These are phyloP conservation scores for Microdochium paspali DNA, from an alignment of 2,329 filamentous ascomycete genomes.

Conservation along the genomic window DNA sequence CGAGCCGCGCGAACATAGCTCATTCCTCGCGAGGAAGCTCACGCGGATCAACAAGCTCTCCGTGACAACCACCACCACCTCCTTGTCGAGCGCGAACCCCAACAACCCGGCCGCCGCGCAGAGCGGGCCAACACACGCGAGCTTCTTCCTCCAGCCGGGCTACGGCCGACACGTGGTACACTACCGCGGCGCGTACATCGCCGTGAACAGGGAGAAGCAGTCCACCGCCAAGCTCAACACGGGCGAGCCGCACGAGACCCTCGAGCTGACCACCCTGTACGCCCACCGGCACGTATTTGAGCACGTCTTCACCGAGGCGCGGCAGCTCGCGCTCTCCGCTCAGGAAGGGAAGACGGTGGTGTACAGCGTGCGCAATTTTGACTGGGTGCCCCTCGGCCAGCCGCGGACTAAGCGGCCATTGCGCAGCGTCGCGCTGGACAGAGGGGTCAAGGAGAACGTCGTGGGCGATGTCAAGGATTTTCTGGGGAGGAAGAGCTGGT, in stretches of 20 bases:
- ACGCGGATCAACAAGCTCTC: conserved; percentile 52
- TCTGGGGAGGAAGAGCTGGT: conserved; percentile 68
- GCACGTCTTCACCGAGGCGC: conserved; percentile 79
- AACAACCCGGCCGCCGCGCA: no score
- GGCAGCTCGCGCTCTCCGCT: conserved; percentile 66
- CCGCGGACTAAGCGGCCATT: conserved; percentile 80
- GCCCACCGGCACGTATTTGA: conserved; percentile 83
- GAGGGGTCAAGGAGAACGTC: conserved; percentile 70
- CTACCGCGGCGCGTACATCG: conserved; percentile 78
- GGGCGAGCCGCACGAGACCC: conserved; percentile 87
- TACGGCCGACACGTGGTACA: conserved; percentile 84
- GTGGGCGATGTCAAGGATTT: conserved; percentile 74
- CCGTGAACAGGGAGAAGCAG: conserved; percentile 80
- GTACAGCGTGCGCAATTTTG: conserved; percentile 74
- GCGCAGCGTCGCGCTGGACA: conserved; percentile 76
- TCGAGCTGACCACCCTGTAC: conserved; percentile 88
- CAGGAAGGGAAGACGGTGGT: conserved; percentile 91
- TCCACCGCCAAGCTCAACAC: conserved; percentile 70
- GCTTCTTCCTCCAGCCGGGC: conserved; percentile 83
- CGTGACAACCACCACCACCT: conserved; percentile 44
- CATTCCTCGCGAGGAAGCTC: conserved; percentile 47
- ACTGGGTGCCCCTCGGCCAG: conserved; percentile 79
- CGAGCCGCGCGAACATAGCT: conserved; percentile 59
- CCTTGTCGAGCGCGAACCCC: no score
- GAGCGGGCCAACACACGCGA: conserved; percentile 66